Conservation (phyloP, 225 moss, liverwort and hornwort genomes). For the Physcomitrium patens region DNA sequence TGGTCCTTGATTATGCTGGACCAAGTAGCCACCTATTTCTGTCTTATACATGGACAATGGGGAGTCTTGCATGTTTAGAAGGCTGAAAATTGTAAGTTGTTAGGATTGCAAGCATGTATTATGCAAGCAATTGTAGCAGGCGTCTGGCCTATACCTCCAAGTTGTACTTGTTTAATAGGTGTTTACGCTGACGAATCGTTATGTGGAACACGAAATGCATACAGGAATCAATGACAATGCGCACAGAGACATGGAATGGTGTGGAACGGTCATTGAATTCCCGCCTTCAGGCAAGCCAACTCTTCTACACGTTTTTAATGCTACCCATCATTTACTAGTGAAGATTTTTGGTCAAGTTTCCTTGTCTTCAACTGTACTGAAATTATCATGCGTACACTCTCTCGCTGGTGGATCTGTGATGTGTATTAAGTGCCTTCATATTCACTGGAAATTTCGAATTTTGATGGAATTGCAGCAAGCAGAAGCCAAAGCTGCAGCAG, state of each 20-base stretch:
- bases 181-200: constrained; percentile 6
- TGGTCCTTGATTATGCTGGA: background rate
- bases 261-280: constrained; percentile 91
- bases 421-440: too few relatives aligned
- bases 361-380: too few relatives aligned
- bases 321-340: too few relatives aligned
- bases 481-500: too few relatives aligned
- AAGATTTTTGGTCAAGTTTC: too few relatives aligned
- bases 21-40: background rate
- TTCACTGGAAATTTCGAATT: too few relatives aligned
- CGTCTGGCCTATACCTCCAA: constrained; percentile 16
- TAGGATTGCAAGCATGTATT: constrained; percentile 17
- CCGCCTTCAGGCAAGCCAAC: constrained; percentile 61
- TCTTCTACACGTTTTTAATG: too few relatives aligned
- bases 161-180: background rate
- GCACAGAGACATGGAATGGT: constrained; percentile 84
- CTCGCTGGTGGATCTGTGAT: too few relatives aligned
- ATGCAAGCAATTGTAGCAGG: background rate
- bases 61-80: background rate
- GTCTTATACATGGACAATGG: background rate
- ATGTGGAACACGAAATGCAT: constrained; percentile 22
- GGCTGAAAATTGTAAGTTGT: constrained; percentile 3
- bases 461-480: too few relatives aligned
- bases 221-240: constrained; percentile 86
- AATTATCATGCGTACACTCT: too few relatives aligned